phyloP scores from a whole-genome alignment of 768 basidiomycete species.

The Sporobolomyces phaffii region DNA sequence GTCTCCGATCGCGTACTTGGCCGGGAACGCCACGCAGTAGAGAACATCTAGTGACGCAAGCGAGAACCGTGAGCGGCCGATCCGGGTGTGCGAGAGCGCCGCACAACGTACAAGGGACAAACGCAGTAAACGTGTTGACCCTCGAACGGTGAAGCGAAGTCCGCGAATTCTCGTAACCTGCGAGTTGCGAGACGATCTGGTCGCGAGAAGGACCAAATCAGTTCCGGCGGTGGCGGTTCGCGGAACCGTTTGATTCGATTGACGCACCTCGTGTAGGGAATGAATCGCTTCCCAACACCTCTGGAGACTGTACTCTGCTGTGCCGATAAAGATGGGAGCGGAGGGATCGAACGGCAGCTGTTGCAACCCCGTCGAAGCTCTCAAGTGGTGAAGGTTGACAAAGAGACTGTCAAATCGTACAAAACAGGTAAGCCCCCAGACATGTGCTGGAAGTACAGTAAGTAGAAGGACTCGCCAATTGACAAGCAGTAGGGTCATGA shows the following conservation, averaged over 20 bases:
- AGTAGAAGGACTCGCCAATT: conserved; percentile 23
- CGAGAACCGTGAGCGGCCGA: no score
- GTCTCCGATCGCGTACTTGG: conserved; percentile 36
- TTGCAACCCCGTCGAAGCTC: conserved; percentile 19
- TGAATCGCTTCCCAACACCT: conserved; percentile 30
- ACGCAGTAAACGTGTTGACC: conserved; percentile 22
- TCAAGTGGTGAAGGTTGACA: conserved; percentile 31
- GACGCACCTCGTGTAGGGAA: conserved; percentile 15
- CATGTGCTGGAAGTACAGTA: no score
- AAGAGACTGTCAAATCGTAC: conserved; percentile 1
- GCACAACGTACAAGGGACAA: conserved; percentile 28
- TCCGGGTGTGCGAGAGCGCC: no score
- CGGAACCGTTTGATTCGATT: no score
- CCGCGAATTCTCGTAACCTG: conserved; percentile 25
- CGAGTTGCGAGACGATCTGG: conserved; percentile 32
- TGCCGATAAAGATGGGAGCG: conserved; percentile 22
- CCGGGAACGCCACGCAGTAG: conserved; percentile 29
- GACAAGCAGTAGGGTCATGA: conserved; percentile 23
- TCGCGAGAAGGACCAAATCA: not conserved
- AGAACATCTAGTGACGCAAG: not conserved
- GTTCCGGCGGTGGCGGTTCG: not conserved
- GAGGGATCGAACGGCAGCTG: conserved; percentile 25
- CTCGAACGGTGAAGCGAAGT: conserved; percentile 19
- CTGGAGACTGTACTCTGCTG: conserved; percentile 29
- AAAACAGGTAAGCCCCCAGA: no score